phyloP scores from a whole-genome alignment of 257 asterid genomes.

The Nicotiana noctiflora region DNA sequence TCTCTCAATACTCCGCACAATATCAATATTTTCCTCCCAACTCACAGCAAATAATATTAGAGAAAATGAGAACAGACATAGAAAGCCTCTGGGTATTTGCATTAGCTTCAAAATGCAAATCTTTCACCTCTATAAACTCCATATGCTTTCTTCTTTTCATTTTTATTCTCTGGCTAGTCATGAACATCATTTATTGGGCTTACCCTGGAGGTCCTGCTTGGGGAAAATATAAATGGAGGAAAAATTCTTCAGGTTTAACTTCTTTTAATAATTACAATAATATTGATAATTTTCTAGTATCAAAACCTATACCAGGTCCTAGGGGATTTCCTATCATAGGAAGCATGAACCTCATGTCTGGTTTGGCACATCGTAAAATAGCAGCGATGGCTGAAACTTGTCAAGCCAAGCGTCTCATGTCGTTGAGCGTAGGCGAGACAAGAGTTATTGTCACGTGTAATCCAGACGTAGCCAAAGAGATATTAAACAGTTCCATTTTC shows the following conservation, averaged over 20 bases:
- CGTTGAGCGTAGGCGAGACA: slow-evolving; percentile 68
- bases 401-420: slow-evolving; percentile 62
- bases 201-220: slow-evolving; percentile 86
- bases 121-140: slow-evolving; percentile 26
- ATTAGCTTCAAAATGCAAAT: slow-evolving; percentile 46
- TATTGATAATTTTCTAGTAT: neutral
- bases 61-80: slow-evolving; percentile 25
- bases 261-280: neutral
- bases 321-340: slow-evolving; percentile 61
- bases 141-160: slow-evolving; percentile 22
- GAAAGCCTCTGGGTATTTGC: slow-evolving; percentile 64
- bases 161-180: slow-evolving; percentile 24
- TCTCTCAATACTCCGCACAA: neutral
- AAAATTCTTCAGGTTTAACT: neutral
- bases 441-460: slow-evolving; percentile 56
- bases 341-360: slow-evolving; percentile 71
- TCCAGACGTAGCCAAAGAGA: slow-evolving; percentile 54
- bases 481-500: slow-evolving; percentile 46
- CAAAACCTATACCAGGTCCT: slow-evolving; percentile 60
- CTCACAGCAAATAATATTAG: neutral
- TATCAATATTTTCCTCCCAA: neutral
- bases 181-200: slow-evolving; percentile 59
- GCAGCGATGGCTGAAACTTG: slow-evolving; percentile 49
- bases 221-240: slow-evolving; percentile 45
- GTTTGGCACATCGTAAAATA: slow-evolving; percentile 66